Base-by-base conservation (phyloP, 129 eudicot species). In the Flaveria brownii region DNA sequence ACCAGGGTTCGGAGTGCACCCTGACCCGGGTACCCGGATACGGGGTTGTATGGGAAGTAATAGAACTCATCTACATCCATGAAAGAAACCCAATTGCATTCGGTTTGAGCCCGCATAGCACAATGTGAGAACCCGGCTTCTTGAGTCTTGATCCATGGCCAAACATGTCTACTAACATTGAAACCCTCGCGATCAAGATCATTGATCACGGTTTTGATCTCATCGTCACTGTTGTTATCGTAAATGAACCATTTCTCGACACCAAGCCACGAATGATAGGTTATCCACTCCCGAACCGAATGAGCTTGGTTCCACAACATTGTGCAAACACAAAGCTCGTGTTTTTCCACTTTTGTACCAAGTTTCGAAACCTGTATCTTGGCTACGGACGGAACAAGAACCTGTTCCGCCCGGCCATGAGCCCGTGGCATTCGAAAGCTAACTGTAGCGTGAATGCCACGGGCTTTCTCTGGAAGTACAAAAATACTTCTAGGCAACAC, bases 131-230 rank as follows among this genome's bases (percentile, higher is more conserved):
- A 95, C 2, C 99, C 97, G 0, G 97, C 99, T 73, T 95, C 99
- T 75, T 95, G 99, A 12, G 97, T 91, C 85, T 95, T 95, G 74
- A 95, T 88, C 99, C 99, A 95, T 0, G 99, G 99, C 99, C 99
- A 95, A 25, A 86, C 85, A 23, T 89, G 92, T 74, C 99, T 65
- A 28, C 79, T 91, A 4, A 95, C 91, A 74, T 95, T 91, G 23
- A 86, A 86, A 12, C 84, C 82, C 41, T 85, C 91, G 13, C 18
- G 73, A 23, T 91, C 81, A 4, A 95, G 99, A 64, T 95, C 79
- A 6, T 72, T 47, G 20, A 92, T 79, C 67, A 82, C 89, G 23
- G 87, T 88, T 55, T 88, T 82, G 22, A 89, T 72, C 3, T 76
- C 81, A 68, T 95, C 99, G 56, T 95, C 92, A 33, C 97, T 95